A percentile compares a stretch with the other conserved stretches of the same genome.
Evolutionary conservation across 176 grass and related monocot genomes (phyloP).

Genomic region (Hyparrhenia diplandra): DNA sequence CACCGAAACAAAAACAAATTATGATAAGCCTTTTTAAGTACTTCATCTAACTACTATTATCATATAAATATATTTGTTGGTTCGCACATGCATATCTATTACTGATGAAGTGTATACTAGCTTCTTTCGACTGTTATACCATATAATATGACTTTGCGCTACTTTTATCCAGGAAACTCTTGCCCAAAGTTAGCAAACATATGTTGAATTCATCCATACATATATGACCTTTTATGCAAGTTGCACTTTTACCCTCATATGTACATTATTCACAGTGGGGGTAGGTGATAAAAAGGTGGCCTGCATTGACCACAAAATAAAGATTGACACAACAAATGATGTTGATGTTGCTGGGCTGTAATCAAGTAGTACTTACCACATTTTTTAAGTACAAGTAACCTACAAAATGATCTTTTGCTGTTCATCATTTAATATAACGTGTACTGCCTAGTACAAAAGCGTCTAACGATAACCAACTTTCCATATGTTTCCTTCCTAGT

Average conservation of each 20-base stretch:
- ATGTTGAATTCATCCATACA: conserved; percentile 1
- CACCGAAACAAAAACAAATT: not conserved
- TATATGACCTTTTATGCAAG: not conserved
- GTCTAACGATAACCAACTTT: conserved; percentile 39
- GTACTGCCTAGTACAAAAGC: conserved; percentile 24
- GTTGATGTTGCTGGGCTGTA: conserved; percentile 31
- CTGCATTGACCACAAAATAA: conserved; percentile 15
- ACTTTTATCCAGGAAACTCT: not conserved
- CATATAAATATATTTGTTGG: not conserved
- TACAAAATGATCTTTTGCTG: conserved; percentile 36
- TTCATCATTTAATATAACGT: conserved; percentile 31
- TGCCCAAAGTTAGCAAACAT: not conserved
- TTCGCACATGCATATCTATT: not conserved
- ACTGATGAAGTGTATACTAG: not conserved
- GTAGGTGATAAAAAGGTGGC: not conserved
- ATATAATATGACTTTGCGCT: not conserved
- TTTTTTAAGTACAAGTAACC: conserved; percentile 30
- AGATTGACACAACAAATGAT: conserved; percentile 35
- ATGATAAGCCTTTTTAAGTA: not conserved
- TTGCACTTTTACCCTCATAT: not conserved
- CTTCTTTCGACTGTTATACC: not conserved
- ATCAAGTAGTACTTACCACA: conserved; percentile 24
- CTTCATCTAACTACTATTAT: not conserved
- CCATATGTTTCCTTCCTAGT: conserved; percentile 31
- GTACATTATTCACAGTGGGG: not conserved